phyloP scores from a whole-genome alignment of 2,329 filamentous ascomycete species.

The Aspergillus awamori region DNA sequence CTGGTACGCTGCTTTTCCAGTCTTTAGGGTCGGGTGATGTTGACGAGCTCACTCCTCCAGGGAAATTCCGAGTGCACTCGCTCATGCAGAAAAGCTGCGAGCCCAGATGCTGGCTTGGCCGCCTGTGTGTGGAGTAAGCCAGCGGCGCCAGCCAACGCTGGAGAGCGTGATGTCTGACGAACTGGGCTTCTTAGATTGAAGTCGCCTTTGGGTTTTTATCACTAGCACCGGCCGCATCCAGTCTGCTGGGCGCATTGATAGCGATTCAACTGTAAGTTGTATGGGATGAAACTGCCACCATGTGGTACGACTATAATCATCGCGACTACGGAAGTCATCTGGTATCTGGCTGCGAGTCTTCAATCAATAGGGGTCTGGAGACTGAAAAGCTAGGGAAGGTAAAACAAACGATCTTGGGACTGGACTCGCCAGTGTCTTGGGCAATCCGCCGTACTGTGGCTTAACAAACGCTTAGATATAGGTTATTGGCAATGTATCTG shows the following conservation, averaged over 20 bases:
- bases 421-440: background rate
- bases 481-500: background rate
- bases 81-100: conserved; percentile 52
- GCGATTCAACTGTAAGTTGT: background rate
- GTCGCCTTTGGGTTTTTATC: background rate
- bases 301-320: background rate
- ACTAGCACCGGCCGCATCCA: background rate
- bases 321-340: background rate
- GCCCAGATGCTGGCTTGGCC: conserved; percentile 52
- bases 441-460: background rate
- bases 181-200: conserved; percentile 58
- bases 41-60: conserved; percentile 35
- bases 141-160: conserved; percentile 48
- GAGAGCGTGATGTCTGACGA: conserved; percentile 60
- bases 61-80: conserved; percentile 51
- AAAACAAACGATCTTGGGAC: background rate
- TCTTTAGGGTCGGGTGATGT: background rate
- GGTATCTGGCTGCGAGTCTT: background rate
- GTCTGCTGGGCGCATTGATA: background rate
- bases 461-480: background rate
- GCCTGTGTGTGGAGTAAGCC: conserved; percentile 49
- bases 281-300: background rate
- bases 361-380: background rate
- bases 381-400: background rate
- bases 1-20: conserved; percentile 53